Base-by-base conservation (phyloP, 2,329 filamentous ascomycete genomes). In the Myriosclerotinia duriaeana region DNA sequence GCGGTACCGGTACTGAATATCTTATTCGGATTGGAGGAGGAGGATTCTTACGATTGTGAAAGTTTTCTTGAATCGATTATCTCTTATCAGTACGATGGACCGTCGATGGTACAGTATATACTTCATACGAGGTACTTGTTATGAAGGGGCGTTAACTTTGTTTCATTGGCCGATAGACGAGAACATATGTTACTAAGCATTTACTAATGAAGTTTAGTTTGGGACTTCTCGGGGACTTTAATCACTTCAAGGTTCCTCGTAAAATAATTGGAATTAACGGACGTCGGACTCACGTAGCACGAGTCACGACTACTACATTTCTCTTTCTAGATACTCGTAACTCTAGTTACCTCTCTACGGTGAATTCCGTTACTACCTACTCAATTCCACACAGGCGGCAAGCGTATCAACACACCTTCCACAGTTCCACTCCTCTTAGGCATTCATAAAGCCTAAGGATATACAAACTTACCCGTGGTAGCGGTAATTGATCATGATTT, bases 91-190 rank as follows among this genome's bases (percentile, higher is more conserved):
- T 53, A 30, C 40, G 17, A 44, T 8, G 38, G 20, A 42, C n/a
- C n/a, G n/a, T n/a, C 38, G 12, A 26, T 56, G 38, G 38, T 17
- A 1, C 22, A 20, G n/a, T n/a, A n/a, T n/a, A n/a, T n/a, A n/a
- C n/a, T 15, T 3, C 26, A 26, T 26, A 26, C 26, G 2, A 26
- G 26, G 26, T 26, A 2, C 26, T 26, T 26, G 26, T 26, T 36
- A 11, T 20, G 50, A 34, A 14, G 12, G 17, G 20, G 26, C 14
- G 17, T 36, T 60, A 36, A 11, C 14, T 9, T 46, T 15, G 4
- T 36, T 38, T n/a, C 42, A 60, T n/a, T 60, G 56, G 44, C 4
- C 15, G 30, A 38, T 60, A 60, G 56, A 17, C 56, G 56, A 60
- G 20, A 17, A 6, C 11, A 5, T 30, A 56, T 6, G 38, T 46